Evolutionary conservation across 306 rosid species (phyloP).

Genomic region (Ceratonia siliqua): DNA sequence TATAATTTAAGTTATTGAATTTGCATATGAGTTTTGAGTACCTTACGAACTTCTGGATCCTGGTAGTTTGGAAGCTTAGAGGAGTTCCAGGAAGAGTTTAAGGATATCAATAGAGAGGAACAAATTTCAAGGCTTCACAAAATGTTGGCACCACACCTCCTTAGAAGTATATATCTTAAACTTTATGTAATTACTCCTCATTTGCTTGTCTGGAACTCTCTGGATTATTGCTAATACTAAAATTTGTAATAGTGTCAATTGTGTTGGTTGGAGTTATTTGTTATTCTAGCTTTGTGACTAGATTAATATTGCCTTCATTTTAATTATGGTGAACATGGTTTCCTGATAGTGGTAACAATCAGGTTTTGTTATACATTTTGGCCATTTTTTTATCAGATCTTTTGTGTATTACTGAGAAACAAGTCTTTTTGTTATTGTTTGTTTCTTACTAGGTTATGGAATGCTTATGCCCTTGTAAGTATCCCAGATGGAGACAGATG

Average conservation of each 20-base stretch:
- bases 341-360: background rate
- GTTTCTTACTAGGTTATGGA: slow-evolving; percentile 55
- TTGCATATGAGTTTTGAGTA: slow-evolving; percentile 28
- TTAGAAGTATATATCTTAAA: slow-evolving; percentile 71
- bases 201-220: slow-evolving; percentile 30
- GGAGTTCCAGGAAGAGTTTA: slow-evolving; percentile 98
- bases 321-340: background rate
- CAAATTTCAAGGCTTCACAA: slow-evolving; percentile 94
- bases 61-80: slow-evolving; percentile 93
- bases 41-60: slow-evolving; percentile 29
- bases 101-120: slow-evolving; percentile 96
- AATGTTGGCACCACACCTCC: slow-evolving; percentile 97
- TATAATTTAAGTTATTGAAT: slow-evolving; percentile 26
- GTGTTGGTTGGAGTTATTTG: slow-evolving; percentile 18
- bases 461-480: slow-evolving; percentile 69
- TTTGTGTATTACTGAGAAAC: background rate
- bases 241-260: background rate
- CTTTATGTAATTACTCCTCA: slow-evolving; percentile 10
- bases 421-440: background rate
- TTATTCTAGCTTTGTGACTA: slow-evolving; percentile 2
- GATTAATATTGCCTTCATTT: slow-evolving; percentile 16
- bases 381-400: slow-evolving; percentile 5
- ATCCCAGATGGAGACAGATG: slow-evolving; percentile 67
- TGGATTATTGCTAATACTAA: background rate
- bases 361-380: slow-evolving; percentile 2